Conservation (phyloP, 2,329 filamentous ascomycete species). For the Aspergillus ibericus region DNA sequence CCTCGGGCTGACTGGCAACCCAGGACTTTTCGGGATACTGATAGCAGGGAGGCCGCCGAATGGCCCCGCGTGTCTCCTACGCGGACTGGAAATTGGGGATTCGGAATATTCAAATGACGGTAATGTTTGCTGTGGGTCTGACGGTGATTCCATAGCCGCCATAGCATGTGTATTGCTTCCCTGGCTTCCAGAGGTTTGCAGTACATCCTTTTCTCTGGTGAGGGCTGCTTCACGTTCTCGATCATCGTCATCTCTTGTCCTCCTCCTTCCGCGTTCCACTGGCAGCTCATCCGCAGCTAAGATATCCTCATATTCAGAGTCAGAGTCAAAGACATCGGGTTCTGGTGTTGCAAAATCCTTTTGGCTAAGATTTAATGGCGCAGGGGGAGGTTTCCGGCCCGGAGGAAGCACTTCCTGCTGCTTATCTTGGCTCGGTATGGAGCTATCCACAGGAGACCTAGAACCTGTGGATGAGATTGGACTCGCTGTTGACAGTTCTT, state of each 20-base stretch:
- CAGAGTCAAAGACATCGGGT: conserved; percentile 61
- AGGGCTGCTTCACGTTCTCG: conserved; percentile 69
- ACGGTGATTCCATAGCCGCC: neutral
- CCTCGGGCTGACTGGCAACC: conserved; percentile 62
- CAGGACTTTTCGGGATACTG: conserved; percentile 59
- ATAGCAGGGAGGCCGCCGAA: conserved; percentile 42
- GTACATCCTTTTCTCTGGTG: conserved; percentile 64
- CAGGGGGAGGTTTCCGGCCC: conserved; percentile 78
- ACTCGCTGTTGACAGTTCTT: conserved; percentile 17
- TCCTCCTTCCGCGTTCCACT: conserved; percentile 69
- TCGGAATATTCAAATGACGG: conserved; percentile 30
- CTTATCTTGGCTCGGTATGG: conserved; percentile 18
- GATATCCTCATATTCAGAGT: conserved; percentile 81
- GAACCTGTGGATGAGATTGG: conserved; percentile 23
- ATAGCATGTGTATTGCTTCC: neutral
- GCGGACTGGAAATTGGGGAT: conserved; percentile 31
- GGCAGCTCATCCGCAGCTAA: conserved; percentile 67
- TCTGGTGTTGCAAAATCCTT: conserved; percentile 45
- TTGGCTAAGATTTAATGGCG: conserved; percentile 71
- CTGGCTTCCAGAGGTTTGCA: conserved; percentile 47
- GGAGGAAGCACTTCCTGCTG: conserved; percentile 52
- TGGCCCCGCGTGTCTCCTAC: conserved; percentile 21
- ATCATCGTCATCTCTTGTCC: conserved; percentile 86
- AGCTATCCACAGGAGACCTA: conserved; percentile 19
- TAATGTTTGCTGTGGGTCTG: conserved; percentile 54